Percentiles rank a stretch among this genome's conserved stretches.
Conservation (phyloP, 192 early-diverging fungal species). For the Backusella luteola region DNA sequence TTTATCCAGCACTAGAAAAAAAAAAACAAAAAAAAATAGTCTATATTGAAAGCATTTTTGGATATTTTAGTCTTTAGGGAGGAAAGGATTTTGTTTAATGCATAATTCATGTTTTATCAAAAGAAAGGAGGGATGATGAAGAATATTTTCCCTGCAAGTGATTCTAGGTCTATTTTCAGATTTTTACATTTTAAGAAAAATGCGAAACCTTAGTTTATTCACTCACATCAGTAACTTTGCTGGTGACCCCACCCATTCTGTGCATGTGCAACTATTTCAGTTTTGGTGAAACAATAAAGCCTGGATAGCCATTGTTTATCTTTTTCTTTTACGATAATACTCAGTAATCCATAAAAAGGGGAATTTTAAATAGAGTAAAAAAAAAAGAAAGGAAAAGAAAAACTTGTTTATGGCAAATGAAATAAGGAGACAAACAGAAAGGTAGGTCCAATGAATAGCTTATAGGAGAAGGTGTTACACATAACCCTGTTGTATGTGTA, state of each 20-base stretch:
- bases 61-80: not conserved
- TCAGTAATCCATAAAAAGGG: not conserved
- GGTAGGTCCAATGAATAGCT: not conserved
- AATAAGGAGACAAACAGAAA: not conserved
- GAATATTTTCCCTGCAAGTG: not conserved
- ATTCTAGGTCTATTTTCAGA: not conserved
- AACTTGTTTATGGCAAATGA: not conserved
- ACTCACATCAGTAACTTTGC: not conserved
- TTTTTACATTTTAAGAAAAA: slow-evolving; percentile 8
- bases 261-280: not conserved
- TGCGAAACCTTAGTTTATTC: not conserved
- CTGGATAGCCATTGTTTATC: not conserved
- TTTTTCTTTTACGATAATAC: not conserved
- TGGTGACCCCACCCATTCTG: not conserved
- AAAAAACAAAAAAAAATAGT: not conserved
- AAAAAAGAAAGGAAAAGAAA: not conserved
- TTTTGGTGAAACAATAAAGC: not conserved
- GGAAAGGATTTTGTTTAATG: not conserved
- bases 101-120: not conserved
- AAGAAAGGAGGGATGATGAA: not conserved
- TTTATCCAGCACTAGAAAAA: not conserved
- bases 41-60: not conserved
- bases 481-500: not conserved
- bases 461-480: not conserved
- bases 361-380: not conserved